Percentiles rank a stretch among this genome's conserved stretches.
Conservation (phyloP, 768 basidiomycete genomes). For the Russula lepida region DNA sequence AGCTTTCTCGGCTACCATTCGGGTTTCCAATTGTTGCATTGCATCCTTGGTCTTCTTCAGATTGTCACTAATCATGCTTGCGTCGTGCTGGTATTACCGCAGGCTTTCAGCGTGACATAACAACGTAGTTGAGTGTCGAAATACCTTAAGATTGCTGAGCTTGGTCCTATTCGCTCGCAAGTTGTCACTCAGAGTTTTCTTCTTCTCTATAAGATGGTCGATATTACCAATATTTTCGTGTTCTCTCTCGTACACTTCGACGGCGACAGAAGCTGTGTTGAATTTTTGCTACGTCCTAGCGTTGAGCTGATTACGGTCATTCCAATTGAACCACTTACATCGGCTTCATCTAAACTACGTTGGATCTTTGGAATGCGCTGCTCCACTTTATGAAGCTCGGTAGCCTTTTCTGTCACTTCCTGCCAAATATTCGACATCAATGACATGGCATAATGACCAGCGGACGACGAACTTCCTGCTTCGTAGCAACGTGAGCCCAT, state of each 20-base stretch:
- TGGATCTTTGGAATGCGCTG: slow-evolving; percentile 35
- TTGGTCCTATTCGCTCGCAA: slow-evolving; percentile 46
- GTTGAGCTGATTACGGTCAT: background rate
- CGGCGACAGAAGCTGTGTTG: slow-evolving; percentile 29
- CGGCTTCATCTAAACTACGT: slow-evolving; percentile 31
- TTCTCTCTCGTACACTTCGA: slow-evolving; percentile 34
- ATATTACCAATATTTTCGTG: slow-evolving; percentile 38
- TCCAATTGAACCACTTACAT: slow-evolving; percentile 27
- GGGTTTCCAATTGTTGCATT: slow-evolving; percentile 12
- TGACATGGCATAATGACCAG: background rate
- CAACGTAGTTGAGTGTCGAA: background rate
- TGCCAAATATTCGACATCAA: slow-evolving; percentile 19
- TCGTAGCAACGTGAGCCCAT: slow-evolving; percentile 75
- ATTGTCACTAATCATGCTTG: slow-evolving; percentile 9
- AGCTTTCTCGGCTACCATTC: slow-evolving; percentile 13
- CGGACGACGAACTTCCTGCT: slow-evolving; percentile 46
- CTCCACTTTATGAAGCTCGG: slow-evolving; percentile 34
- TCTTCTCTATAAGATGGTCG: slow-evolving; percentile 36
- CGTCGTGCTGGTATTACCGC: slow-evolving; percentile 9
- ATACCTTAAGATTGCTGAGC: slow-evolving; percentile 33
- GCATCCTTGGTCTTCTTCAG: slow-evolving; percentile 6
- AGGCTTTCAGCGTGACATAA: background rate
- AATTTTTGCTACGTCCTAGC: slow-evolving; percentile 28
- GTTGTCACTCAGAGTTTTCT: slow-evolving; percentile 33
- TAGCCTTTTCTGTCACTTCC: slow-evolving; percentile 39